These are phyloP conservation scores for Cucurbita pepo DNA, from an alignment of 306 rosid genomes.

Conservation along the genomic window DNA sequence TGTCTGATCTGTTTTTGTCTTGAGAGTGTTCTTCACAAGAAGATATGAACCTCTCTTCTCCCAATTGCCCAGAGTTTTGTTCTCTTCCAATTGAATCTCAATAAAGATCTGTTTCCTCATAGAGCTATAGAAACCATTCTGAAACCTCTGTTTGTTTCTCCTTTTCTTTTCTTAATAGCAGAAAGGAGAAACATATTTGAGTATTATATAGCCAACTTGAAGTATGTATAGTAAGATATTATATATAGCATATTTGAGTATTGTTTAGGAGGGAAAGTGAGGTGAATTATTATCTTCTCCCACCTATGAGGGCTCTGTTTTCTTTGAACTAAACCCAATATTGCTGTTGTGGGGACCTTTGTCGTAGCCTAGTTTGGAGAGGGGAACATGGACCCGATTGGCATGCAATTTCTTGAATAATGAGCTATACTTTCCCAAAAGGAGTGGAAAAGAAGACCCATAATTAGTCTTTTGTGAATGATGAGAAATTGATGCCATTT, in stretches of 20 bases:
- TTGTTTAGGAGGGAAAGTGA: neutral
- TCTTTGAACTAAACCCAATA: neutral
- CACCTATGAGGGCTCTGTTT: neutral
- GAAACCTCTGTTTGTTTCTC: neutral
- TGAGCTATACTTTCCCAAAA: conserved; percentile 3
- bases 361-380: neutral
- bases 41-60: neutral
- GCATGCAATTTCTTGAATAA: neutral
- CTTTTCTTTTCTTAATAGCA: neutral
- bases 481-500: neutral
- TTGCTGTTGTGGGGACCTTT: neutral
- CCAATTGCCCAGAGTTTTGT: neutral
- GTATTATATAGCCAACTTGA: neutral
- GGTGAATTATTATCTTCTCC: neutral
- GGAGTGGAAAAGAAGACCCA: neutral
- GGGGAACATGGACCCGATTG: conserved; percentile 8
- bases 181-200: neutral
- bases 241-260: neutral
- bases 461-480: neutral
- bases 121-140: neutral
- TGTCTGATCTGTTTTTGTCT: neutral
- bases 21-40: neutral
- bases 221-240: neutral
- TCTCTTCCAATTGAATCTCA: neutral
- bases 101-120: neutral